A percentile compares a stretch with the other conserved stretches of the same genome.
Conservation (phyloP, 78 protist species). For the Bodo saltans region DNA sequence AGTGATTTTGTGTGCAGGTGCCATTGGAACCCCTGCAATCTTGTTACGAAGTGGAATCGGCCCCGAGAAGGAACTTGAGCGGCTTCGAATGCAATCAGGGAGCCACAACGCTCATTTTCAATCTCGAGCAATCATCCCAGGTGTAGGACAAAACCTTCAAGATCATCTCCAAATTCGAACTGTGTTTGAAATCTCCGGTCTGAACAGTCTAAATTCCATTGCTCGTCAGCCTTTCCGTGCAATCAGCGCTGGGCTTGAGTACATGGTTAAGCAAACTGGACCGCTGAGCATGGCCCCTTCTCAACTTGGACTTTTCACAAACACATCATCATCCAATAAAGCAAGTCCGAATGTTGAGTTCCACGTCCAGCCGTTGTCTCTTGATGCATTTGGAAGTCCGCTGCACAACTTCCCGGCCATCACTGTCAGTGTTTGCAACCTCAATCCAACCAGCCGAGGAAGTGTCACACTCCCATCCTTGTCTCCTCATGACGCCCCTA, state of each 20-base stretch:
- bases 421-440: constrained; percentile 24
- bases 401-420: background rate
- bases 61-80: constrained; percentile 6
- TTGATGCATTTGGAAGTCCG: background rate
- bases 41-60: constrained; percentile 32
- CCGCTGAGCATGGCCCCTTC: constrained; percentile 38
- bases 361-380: constrained; percentile 30
- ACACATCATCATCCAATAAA: background rate
- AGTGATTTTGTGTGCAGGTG: constrained; percentile 29
- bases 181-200: background rate
- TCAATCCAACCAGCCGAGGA: constrained; percentile 32
- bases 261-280: background rate
- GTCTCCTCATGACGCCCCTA: background rate
- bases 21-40: constrained; percentile 29
- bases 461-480: background rate
- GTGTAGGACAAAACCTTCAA: constrained; percentile 41
- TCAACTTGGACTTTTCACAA: constrained; percentile 6
- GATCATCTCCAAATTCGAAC: constrained; percentile 38
- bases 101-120: too few species aligned
- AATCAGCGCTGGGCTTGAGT: constrained; percentile 13
- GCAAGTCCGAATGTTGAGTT: constrained; percentile 8
- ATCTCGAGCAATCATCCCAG: background rate
- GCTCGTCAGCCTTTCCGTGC: background rate
- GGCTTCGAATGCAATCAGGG: too few species aligned
- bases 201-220: constrained; percentile 10